These are phyloP conservation scores for Malus hybrid DNA, from an alignment of 331 rosid genomes.

Conservation along the genomic window DNA sequence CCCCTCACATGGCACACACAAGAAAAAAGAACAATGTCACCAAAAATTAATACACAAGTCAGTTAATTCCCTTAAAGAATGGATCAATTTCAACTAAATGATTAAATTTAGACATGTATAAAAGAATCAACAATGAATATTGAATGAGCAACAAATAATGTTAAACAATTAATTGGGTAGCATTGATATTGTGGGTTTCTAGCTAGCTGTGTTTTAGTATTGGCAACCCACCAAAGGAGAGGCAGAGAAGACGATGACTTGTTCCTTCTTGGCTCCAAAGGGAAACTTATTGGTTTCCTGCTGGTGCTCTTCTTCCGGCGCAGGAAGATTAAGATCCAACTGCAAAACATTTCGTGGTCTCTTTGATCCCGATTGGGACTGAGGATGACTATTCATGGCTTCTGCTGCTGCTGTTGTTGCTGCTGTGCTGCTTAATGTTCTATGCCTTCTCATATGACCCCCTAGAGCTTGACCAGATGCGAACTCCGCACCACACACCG, in stretches of 20 bases:
- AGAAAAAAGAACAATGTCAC: background rate
- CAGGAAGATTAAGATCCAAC: slow-evolving; percentile 85
- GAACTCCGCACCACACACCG: slow-evolving; percentile 69
- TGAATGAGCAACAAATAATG: slow-evolving; percentile 1
- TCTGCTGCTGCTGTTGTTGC: slow-evolving; percentile 6
- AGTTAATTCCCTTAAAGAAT: slow-evolving; percentile 4
- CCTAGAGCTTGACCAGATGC: slow-evolving; percentile 84
- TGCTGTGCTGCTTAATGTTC: slow-evolving; percentile 23
- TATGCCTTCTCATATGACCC: slow-evolving; percentile 87
- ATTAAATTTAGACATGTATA: background rate
- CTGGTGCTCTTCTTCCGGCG: slow-evolving; percentile 62
- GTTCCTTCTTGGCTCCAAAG: slow-evolving; percentile 38
- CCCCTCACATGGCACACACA: background rate
- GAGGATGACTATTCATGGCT: background rate
- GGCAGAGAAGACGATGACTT: slow-evolving; percentile 58
- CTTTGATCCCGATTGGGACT: slow-evolving; percentile 3
- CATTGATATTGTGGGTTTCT: background rate
- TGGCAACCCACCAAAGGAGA: slow-evolving; percentile 82
- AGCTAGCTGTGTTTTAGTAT: slow-evolving; percentile 22
- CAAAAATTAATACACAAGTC: background rate
- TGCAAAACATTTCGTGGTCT: slow-evolving; percentile 37
- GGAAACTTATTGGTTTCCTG: slow-evolving; percentile 25
- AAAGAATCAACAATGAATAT: slow-evolving; percentile 31
- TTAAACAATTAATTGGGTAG: slow-evolving; percentile 16
- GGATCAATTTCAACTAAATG: slow-evolving; percentile 1